Conservation (phyloP, 208 protist genomes). For the Zelonia costaricensis region DNA sequence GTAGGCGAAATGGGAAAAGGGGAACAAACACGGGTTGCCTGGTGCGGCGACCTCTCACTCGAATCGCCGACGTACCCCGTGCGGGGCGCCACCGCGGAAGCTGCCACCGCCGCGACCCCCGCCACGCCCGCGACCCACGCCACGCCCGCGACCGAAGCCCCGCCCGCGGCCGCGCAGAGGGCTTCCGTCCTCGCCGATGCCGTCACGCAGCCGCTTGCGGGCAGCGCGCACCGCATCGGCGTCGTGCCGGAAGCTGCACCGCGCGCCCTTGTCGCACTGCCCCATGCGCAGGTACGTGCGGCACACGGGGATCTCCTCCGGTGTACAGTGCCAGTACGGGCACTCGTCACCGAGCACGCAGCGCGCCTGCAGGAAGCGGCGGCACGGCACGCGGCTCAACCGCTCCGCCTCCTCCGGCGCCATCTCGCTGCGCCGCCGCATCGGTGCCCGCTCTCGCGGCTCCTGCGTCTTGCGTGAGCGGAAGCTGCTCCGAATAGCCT, state of each 20-base stretch:
- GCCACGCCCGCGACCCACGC: conserved; percentile 10
- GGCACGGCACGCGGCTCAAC: conserved; percentile 58
- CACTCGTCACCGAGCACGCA: conserved; percentile 59
- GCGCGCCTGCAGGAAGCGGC: conserved; percentile 54
- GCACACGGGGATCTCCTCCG: conserved; percentile 65
- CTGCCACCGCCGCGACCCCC: conserved; percentile 5
- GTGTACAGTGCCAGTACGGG: conserved; percentile 79
- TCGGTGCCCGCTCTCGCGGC: conserved; percentile 28
- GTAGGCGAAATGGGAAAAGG: no score
- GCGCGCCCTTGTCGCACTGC: conserved; percentile 53
- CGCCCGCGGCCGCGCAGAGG: not conserved
- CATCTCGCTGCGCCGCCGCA: conserved; percentile 47
- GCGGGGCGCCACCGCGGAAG: conserved; percentile 3
- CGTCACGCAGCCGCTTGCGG: conserved; percentile 33
- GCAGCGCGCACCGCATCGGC: conserved; percentile 34
- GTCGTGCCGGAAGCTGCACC: conserved; percentile 84
- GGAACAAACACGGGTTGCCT: not conserved
- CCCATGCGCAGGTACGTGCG: conserved; percentile 53
- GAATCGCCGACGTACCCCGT: conserved; percentile 1
- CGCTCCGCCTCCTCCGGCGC: conserved; percentile 46
- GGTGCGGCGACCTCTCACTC: not conserved
- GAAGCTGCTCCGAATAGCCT: conserved; percentile 71
- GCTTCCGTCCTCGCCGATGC: not conserved
- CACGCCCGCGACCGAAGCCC: conserved; percentile 9
- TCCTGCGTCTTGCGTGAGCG: conserved; percentile 24